Percentiles rank a stretch among this genome's conserved stretches.
Evolutionary conservation across 2,329 filamentous ascomycete species (phyloP).

Genomic region (Xylariales sp.): DNA sequence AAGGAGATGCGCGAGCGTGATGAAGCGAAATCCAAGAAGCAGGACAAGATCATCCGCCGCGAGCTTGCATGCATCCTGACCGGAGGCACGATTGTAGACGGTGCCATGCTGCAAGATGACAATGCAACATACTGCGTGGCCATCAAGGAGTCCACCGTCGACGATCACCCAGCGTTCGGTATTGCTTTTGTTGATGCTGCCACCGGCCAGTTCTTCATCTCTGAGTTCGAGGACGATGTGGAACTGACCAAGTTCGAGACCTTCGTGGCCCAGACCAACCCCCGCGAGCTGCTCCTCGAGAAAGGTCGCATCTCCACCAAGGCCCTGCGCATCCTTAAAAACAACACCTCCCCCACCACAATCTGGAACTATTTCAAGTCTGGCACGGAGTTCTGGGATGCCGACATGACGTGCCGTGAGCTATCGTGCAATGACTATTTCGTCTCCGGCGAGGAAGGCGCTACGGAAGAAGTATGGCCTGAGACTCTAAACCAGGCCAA

Average conservation of each 20-base stretch:
- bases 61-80: constrained; percentile 91
- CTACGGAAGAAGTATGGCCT: constrained; percentile 65
- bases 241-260: constrained; percentile 98
- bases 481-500: constrained; percentile 65
- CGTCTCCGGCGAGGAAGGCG: constrained; percentile 42
- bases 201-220: constrained; percentile 91
- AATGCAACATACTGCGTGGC: constrained; percentile 96
- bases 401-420: constrained; percentile 76
- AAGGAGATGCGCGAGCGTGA: constrained; percentile 99
- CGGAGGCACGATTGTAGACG: constrained; percentile 88
- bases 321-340: constrained; percentile 88
- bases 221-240: constrained; percentile 84
- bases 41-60: constrained; percentile 88
- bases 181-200: constrained; percentile 93
- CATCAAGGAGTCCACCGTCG: constrained; percentile 76
- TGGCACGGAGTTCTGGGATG: constrained; percentile 84
- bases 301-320: constrained; percentile 85
- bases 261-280: constrained; percentile 85
- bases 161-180: constrained; percentile 79
- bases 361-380: constrained; percentile 94
- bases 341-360: constrained; percentile 87
- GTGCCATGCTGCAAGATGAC: constrained; percentile 94
- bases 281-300: constrained; percentile 84
- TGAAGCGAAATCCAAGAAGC: constrained; percentile 61
- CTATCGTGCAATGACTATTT: constrained; percentile 81